These are phyloP conservation scores for Epicoccum nigrum DNA, from an alignment of 2,329 filamentous ascomycete genomes.

Conservation along the genomic window DNA sequence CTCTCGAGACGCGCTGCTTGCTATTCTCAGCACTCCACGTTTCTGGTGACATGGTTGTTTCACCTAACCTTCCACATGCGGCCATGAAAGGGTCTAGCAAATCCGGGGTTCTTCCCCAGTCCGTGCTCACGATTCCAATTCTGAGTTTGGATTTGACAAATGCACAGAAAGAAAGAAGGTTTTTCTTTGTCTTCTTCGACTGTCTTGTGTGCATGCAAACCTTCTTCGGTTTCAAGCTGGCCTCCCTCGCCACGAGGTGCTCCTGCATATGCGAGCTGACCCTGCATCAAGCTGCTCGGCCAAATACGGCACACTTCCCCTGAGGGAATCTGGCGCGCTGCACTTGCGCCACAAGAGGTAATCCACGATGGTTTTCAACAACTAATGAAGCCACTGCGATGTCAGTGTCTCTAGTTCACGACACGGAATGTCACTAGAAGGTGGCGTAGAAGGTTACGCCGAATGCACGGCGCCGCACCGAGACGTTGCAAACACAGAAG, in stretches of 20 bases:
- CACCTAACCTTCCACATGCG: constrained; percentile 19
- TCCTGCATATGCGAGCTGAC: neutral
- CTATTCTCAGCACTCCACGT: constrained; percentile 19
- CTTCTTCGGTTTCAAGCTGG: constrained; percentile 2
- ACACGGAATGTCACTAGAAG: constrained; percentile 12
- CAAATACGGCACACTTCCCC: constrained; percentile 1
- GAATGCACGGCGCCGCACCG: constrained; percentile 9
- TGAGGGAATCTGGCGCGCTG: constrained; percentile 1
- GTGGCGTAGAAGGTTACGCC: constrained; percentile 17
- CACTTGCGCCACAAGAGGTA: constrained; percentile 5
- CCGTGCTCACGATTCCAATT: constrained; percentile 17
- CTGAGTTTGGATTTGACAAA: constrained; percentile 2
- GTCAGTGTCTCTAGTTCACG: constrained; percentile 1
- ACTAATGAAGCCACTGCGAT: constrained; percentile 8
- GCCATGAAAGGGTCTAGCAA: constrained; percentile 10
- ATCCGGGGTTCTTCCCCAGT: constrained; percentile 21
- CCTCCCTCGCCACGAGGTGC: constrained; percentile 4
- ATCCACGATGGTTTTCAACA: constrained; percentile 1
- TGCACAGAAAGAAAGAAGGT: neutral
- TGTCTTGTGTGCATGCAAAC: constrained; percentile 9
- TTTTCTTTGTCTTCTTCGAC: neutral
- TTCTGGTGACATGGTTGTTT: constrained; percentile 3
- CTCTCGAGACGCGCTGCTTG: constrained; percentile 10
- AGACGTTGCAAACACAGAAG: constrained; percentile 1
- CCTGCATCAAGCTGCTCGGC: constrained; percentile 2